Evolutionary conservation across 805 yeast genomes (phyloP).

Genomic region (Myxozyma kluyveri): DNA sequence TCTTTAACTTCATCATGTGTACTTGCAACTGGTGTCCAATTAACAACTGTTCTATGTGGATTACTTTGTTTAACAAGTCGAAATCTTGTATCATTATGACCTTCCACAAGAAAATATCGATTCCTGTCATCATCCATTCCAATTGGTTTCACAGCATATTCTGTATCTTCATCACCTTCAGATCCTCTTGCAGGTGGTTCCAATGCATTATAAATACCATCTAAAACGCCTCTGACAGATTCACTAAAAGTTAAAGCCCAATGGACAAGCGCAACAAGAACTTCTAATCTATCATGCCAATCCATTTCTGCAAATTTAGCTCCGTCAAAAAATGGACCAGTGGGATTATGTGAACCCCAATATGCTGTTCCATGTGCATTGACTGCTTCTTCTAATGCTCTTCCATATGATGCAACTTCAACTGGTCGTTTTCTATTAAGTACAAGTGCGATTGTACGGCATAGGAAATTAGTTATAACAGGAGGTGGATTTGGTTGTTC

Average conservation of each 20-base stretch:
- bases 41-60: conserved; percentile 35
- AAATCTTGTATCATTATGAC: conserved; percentile 37
- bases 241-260: conserved; percentile 39
- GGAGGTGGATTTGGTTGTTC: conserved; percentile 28
- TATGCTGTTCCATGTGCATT: conserved; percentile 30
- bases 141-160: conserved; percentile 25
- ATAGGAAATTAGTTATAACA: conserved; percentile 37
- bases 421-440: conserved; percentile 44
- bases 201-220: conserved; percentile 8
- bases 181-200: neutral
- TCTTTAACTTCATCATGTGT: conserved; percentile 31
- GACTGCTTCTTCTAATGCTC: conserved; percentile 43
- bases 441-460: conserved; percentile 39
- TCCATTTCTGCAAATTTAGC: conserved; percentile 35
- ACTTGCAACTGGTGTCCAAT: conserved; percentile 40
- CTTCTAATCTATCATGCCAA: conserved; percentile 38
- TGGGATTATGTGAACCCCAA: conserved; percentile 29
- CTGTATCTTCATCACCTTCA: conserved; percentile 19
- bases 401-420: conserved; percentile 38
- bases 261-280: conserved; percentile 36
- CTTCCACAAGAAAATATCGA: conserved; percentile 33
- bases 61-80: conserved; percentile 37
- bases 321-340: conserved; percentile 27
- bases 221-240: conserved; percentile 28
- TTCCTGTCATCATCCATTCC: conserved; percentile 32